These are phyloP conservation scores for Diaporthe citriasiana DNA, from an alignment of 2,329 filamentous ascomycete genomes.

Conservation along the genomic window DNA sequence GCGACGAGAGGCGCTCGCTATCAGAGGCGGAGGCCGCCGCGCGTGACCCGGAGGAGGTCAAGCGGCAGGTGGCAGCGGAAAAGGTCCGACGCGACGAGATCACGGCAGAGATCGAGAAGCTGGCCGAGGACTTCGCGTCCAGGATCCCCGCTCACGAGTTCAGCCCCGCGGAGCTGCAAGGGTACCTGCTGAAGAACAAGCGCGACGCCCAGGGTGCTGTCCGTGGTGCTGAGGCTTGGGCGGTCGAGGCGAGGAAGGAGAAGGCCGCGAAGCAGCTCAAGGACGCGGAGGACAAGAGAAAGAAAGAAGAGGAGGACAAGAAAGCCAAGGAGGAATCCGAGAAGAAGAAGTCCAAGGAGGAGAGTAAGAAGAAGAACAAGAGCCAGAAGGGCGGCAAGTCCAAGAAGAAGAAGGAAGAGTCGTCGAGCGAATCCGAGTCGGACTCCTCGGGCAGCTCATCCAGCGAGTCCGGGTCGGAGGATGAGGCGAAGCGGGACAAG, in stretches of 20 bases:
- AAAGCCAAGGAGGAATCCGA: constrained; percentile 52
- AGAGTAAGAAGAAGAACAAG: constrained; percentile 47
- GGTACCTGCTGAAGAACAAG: constrained; percentile 70
- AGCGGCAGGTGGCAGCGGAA: constrained; percentile 48
- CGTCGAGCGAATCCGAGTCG: constrained; percentile 34
- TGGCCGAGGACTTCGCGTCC: constrained; percentile 64
- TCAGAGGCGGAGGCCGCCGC: constrained; percentile 43
- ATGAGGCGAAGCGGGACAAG: constrained; percentile 41
- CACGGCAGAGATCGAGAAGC: constrained; percentile 56
- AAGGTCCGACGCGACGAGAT: constrained; percentile 53
- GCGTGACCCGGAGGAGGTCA: constrained; percentile 49
- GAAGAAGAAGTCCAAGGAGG: constrained; percentile 46
- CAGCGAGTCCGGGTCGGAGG: constrained; percentile 42
- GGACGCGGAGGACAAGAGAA: constrained; percentile 58
- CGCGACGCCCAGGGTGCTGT: constrained; percentile 64
- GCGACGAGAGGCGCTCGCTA: constrained; percentile 57
- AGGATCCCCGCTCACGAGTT: constrained; percentile 69
- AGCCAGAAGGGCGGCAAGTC: constrained; percentile 47
- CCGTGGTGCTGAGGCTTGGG: constrained; percentile 62
- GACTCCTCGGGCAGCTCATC: constrained; percentile 36
- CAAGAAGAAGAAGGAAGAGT: constrained; percentile 46
- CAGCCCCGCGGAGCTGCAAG: constrained; percentile 73
- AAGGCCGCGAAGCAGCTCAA: constrained; percentile 61
- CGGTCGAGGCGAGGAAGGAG: constrained; percentile 63
- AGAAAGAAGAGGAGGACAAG: constrained; percentile 54